Conservation (phyloP, 2,329 filamentous ascomycete species). For the Colletotrichum sp. region DNA sequence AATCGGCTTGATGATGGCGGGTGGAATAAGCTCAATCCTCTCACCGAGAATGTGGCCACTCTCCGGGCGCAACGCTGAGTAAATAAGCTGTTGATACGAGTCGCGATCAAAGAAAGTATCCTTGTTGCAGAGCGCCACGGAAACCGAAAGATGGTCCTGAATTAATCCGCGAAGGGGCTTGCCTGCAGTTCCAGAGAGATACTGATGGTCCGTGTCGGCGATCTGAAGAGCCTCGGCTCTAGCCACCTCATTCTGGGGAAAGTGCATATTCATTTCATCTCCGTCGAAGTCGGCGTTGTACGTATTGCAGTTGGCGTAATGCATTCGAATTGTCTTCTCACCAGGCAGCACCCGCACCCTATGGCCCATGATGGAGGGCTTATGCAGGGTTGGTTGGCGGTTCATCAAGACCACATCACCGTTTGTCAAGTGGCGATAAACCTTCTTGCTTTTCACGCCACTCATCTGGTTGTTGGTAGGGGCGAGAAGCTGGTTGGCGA, state of each 20-base stretch:
- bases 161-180: conserved; percentile 95
- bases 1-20: conserved; percentile 81
- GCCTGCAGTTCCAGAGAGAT: conserved; percentile 90
- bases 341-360: conserved; percentile 89
- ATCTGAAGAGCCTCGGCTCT: conserved; percentile 91
- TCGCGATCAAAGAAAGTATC: conserved; percentile 90
- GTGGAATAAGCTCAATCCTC: conserved; percentile 79
- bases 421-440: conserved; percentile 93
- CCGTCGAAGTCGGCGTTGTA: conserved; percentile 99
- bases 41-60: conserved; percentile 86
- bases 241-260: conserved; percentile 95
- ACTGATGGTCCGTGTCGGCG: conserved; percentile 96
- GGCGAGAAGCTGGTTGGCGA: conserved; percentile 92
- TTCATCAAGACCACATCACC: conserved; percentile 99
- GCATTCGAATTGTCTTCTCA: conserved; percentile 98
- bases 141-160: conserved; percentile 97
- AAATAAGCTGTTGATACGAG: conserved; percentile 93
- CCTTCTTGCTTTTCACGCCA: conserved; percentile 89
- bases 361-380: conserved; percentile 99
- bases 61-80: conserved; percentile 87
- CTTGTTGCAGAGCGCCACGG: conserved; percentile 86
- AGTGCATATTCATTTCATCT: conserved; percentile 99
- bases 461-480: conserved; percentile 77
- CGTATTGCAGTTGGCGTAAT: conserved; percentile 99
- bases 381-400: conserved; percentile 95